Conservation (phyloP, 23 red algal genomes). For the Cyanidium caldarium region DNA sequence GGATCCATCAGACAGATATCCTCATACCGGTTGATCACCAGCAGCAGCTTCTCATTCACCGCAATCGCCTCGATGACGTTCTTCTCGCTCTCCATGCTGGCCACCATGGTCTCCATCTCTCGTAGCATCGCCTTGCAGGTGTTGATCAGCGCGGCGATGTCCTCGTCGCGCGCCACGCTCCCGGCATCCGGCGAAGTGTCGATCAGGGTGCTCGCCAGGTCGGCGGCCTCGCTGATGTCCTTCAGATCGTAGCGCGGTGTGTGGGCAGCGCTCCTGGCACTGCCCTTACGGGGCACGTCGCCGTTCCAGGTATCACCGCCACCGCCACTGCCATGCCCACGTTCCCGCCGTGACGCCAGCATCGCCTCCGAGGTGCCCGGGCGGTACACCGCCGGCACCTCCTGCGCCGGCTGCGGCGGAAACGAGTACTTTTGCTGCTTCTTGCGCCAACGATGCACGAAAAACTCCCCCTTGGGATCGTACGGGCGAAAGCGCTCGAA, state of each 20-base stretch:
- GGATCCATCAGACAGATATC: constrained; percentile 7
- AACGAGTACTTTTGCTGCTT: not conserved
- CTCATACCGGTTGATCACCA: constrained; percentile 3
- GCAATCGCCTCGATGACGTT: constrained; percentile 1
- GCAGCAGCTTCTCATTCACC: constrained; percentile 1
- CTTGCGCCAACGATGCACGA: constrained; percentile 5
- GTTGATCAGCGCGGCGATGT: not conserved
- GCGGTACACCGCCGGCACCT: not conserved
- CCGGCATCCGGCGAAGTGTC: not conserved
- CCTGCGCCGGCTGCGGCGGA: not conserved
- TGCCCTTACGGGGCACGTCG: too few relatives aligned
- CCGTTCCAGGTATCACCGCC: too few relatives aligned
- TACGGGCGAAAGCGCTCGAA: constrained; percentile 6
- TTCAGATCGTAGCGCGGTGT: not conserved
- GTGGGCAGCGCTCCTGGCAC: not conserved
- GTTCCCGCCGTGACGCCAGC: not conserved
- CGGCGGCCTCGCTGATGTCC: constrained; percentile 2
- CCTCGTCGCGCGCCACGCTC: not conserved
- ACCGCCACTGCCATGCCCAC: not conserved
- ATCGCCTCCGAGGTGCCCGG: not conserved
- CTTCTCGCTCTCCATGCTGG: not conserved
- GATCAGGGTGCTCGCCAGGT: not conserved
- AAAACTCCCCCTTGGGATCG: constrained; percentile 1
- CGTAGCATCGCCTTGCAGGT: constrained; percentile 7
- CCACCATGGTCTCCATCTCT: constrained; percentile 4